These are phyloP conservation scores for Nissolia schottii DNA, from an alignment of 306 rosid genomes.

Conservation along the genomic window DNA sequence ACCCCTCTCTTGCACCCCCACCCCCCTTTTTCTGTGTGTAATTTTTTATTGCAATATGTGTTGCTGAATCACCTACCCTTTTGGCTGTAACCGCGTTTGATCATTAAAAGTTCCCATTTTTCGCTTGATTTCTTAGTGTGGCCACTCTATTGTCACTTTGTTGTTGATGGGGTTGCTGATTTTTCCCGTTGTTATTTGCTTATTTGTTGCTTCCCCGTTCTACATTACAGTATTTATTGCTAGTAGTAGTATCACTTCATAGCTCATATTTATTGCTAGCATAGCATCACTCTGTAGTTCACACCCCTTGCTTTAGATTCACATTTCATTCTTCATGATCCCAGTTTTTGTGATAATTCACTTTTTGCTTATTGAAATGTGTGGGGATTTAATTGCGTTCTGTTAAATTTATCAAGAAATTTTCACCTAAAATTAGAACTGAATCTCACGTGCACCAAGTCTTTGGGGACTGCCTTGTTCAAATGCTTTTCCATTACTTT, in stretches of 20 bases:
- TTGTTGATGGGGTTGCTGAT: neutral
- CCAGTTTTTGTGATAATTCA: neutral
- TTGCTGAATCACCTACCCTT: neutral
- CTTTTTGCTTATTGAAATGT: neutral
- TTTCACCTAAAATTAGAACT: neutral
- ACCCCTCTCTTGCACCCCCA: neutral
- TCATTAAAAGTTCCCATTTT: neutral
- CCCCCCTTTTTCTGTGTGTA: neutral
- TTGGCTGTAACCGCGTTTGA: neutral
- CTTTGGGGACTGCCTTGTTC: neutral
- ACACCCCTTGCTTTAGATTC: neutral
- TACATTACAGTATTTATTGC: neutral
- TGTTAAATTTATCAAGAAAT: neutral
- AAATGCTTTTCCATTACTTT: neutral
- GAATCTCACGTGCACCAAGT: neutral
- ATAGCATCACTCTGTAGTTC: neutral
- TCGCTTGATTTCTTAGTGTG: neutral
- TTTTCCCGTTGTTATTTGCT: neutral
- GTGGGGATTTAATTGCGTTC: neutral
- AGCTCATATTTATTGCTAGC: no score
- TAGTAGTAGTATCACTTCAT: no score
- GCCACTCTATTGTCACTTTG: neutral
- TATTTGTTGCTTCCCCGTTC: neutral
- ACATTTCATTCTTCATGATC: slow-evolving; percentile 3
- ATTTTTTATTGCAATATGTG: slow-evolving; percentile 1